A percentile compares a stretch with the other conserved stretches of the same genome.
Conservation (phyloP, 2,329 filamentous ascomycete species). For the Fusarium sp. region DNA sequence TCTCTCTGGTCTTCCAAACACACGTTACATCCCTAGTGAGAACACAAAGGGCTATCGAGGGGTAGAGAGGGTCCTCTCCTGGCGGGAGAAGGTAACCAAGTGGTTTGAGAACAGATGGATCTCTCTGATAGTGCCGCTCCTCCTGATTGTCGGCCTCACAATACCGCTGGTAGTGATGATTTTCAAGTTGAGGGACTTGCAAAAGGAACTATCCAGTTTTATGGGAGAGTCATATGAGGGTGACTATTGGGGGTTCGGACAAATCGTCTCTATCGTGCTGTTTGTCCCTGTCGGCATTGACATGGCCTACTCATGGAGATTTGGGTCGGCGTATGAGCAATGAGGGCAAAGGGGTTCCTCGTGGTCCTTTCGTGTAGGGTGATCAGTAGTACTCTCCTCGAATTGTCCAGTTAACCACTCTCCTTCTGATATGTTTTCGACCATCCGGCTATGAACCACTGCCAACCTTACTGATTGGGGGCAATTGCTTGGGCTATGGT, state of each 20-base stretch:
- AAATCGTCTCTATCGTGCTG: slow-evolving; percentile 40
- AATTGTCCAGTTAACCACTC: no score
- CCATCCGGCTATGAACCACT: no score
- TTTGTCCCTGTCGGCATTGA: slow-evolving; percentile 38
- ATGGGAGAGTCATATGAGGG: slow-evolving; percentile 27
- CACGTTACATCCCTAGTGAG: not conserved
- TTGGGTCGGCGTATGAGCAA: slow-evolving; percentile 4
- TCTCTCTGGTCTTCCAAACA: slow-evolving; percentile 15
- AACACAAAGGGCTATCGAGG: not conserved
- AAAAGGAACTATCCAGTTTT: slow-evolving; percentile 1
- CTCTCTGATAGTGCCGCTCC: slow-evolving; percentile 7
- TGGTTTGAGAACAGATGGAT: slow-evolving; percentile 7
- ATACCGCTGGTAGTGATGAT: slow-evolving; percentile 22
- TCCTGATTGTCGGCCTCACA: slow-evolving; percentile 14
- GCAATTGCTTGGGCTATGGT: no score
- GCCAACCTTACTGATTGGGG: no score
- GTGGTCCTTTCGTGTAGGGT: no score
- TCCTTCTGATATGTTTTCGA: no score
- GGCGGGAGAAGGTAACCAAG: not conserved
- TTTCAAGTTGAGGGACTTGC: slow-evolving; percentile 20
- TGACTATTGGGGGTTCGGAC: slow-evolving; percentile 35
- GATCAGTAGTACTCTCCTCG: no score
- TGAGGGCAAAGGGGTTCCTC: not conserved
- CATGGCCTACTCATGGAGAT: slow-evolving; percentile 30
- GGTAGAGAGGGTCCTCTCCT: not conserved